phyloP scores from a whole-genome alignment of 495 filamentous ascomycete genomes.

The Friedmanniomyces simplex region DNA sequence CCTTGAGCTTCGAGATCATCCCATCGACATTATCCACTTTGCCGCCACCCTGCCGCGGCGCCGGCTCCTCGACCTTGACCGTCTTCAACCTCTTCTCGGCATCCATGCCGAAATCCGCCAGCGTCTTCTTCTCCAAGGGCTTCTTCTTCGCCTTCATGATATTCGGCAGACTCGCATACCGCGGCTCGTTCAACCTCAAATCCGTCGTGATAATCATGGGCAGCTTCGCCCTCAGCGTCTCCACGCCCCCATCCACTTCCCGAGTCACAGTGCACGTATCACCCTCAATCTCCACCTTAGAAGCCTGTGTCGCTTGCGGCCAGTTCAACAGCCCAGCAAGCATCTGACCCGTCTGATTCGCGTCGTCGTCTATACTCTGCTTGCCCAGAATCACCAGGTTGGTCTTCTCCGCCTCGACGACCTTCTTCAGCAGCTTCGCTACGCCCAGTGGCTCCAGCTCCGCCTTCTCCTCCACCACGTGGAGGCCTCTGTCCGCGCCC shows the following conservation, averaged over 20 bases:
- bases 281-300: slow-evolving; percentile 59
- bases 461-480: slow-evolving; percentile 60
- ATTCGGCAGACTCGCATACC: slow-evolving; percentile 91
- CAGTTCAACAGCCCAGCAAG: slow-evolving; percentile 84
- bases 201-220: slow-evolving; percentile 93
- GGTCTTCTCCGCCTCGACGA: slow-evolving; percentile 69
- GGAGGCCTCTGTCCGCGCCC: slow-evolving; percentile 86
- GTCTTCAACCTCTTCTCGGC: slow-evolving; percentile 70
- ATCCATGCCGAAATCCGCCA: slow-evolving; percentile 71
- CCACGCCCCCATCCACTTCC: slow-evolving; percentile 91
- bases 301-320: slow-evolving; percentile 89
- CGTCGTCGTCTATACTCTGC: slow-evolving; percentile 95
- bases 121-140: slow-evolving; percentile 78
- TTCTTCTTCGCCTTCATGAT: slow-evolving; percentile 99
- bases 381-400: slow-evolving; percentile 92
- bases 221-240: slow-evolving; percentile 74
- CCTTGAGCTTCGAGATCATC: slow-evolving; percentile 83
- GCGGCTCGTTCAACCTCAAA: slow-evolving; percentile 84
- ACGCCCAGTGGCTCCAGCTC: slow-evolving; percentile 80
- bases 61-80: slow-evolving; percentile 72
- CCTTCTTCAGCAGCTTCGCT: slow-evolving; percentile 72
- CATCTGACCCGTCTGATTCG: slow-evolving; percentile 96
- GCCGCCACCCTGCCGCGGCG: slow-evolving; percentile 78
- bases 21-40: slow-evolving; percentile 97
- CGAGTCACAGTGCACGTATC: slow-evolving; percentile 59